A percentile compares a stretch with the other conserved stretches of the same genome.
Evolutionary conservation across 2,329 filamentous ascomycete species (phyloP).

Genomic region (Fusarium staphyleae): DNA sequence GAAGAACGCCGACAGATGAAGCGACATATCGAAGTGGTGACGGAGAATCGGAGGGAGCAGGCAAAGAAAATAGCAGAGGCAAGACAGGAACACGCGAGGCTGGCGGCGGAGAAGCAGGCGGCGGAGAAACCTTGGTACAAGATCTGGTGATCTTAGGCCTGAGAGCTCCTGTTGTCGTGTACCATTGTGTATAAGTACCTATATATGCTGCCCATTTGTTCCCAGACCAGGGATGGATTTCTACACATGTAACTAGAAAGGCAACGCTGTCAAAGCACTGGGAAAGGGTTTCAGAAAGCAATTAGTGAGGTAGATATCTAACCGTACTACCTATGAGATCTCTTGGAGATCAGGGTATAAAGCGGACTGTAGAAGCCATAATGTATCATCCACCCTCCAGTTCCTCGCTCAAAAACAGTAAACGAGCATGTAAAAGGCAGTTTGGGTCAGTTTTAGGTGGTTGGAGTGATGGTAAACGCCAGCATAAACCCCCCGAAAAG

Average conservation of each 20-base stretch:
- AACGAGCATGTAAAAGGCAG: slow-evolving; percentile 1
- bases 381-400: slow-evolving; percentile 18
- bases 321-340: slow-evolving; percentile 12
- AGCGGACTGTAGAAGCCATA: slow-evolving; percentile 13
- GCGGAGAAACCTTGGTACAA: slow-evolving; percentile 60
- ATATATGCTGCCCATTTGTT: slow-evolving; percentile 22
- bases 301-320: slow-evolving; percentile 5
- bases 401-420: slow-evolving; percentile 2
- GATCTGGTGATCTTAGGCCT: slow-evolving; percentile 55
- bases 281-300: not conserved
- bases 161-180: slow-evolving; percentile 17
- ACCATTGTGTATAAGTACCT: slow-evolving; percentile 37
- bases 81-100: slow-evolving; percentile 43
- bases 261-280: not conserved
- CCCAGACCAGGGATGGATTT: slow-evolving; percentile 13
- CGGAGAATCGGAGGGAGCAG: slow-evolving; percentile 59
- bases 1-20: slow-evolving; percentile 85
- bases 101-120: slow-evolving; percentile 46
- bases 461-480: slow-evolving; percentile 22
- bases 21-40: slow-evolving; percentile 74
- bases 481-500: slow-evolving; percentile 7
- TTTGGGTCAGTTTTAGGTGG: slow-evolving; percentile 1
- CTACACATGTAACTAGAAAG: slow-evolving; percentile 15
- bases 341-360: slow-evolving; percentile 31
- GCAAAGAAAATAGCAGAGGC: slow-evolving; percentile 56